phyloP scores from a whole-genome alignment of 805 yeast genomes.

The Wickerhamiella siamensis region DNA sequence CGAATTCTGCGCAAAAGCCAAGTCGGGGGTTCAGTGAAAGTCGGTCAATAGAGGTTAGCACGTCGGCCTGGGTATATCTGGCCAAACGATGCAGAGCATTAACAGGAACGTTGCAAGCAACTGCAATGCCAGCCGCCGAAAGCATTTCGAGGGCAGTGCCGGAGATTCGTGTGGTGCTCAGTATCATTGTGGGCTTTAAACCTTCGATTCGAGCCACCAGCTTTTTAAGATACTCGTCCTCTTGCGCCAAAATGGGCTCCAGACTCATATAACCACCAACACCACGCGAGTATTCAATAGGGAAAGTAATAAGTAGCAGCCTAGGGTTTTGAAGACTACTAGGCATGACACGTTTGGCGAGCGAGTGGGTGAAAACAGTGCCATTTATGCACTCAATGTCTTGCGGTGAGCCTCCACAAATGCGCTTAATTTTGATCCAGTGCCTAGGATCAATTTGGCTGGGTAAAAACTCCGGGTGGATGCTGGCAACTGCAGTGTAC shows the following conservation, averaged over 20 bases:
- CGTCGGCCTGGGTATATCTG: slow-evolving; percentile 67
- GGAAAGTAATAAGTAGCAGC: slow-evolving; percentile 73
- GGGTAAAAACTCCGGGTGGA: slow-evolving; percentile 44
- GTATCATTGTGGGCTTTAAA: slow-evolving; percentile 61
- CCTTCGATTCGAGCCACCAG: slow-evolving; percentile 65
- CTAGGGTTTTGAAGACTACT: slow-evolving; percentile 47
- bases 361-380: slow-evolving; percentile 63
- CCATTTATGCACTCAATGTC: slow-evolving; percentile 62
- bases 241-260: slow-evolving; percentile 76
- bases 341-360: slow-evolving; percentile 73
- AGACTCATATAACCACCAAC: slow-evolving; percentile 71
- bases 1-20: slow-evolving; percentile 63
- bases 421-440: slow-evolving; percentile 72
- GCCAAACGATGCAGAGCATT: slow-evolving; percentile 70
- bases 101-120: slow-evolving; percentile 65
- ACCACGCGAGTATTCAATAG: slow-evolving; percentile 66
- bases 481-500: slow-evolving; percentile 37
- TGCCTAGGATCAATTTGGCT: slow-evolving; percentile 77
- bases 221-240: slow-evolving; percentile 67
- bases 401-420: slow-evolving; percentile 56
- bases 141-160: slow-evolving; percentile 66
- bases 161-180: slow-evolving; percentile 66
- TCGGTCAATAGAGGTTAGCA: slow-evolving; percentile 74
- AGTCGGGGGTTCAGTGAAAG: slow-evolving; percentile 55
- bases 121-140: slow-evolving; percentile 64